Evolutionary conservation across 202 grass and related monocot genomes (phyloP).

Genomic region (Saccharum hybrid): DNA sequence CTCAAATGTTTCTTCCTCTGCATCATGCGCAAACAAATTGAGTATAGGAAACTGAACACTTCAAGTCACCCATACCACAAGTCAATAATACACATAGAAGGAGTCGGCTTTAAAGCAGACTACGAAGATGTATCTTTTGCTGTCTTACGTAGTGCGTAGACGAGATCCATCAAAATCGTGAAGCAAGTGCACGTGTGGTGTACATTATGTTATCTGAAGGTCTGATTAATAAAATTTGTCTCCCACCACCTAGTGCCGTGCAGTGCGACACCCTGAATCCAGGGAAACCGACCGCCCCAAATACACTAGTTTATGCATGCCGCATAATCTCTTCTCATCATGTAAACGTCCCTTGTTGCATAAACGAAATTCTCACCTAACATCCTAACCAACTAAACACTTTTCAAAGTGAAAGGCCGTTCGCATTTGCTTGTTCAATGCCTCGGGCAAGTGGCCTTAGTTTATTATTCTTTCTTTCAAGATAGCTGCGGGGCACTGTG

Average conservation of each 20-base stretch:
- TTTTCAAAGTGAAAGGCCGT: conserved; percentile 20
- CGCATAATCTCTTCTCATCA: conserved; percentile 11
- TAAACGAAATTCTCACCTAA: conserved; percentile 35
- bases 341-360: not conserved
- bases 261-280: conserved; percentile 44
- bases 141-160: not conserved
- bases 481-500: conserved; percentile 4
- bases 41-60: not conserved
- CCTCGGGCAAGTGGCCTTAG: conserved; percentile 17
- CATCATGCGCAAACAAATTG: not conserved
- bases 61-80: not conserved
- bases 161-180: conserved; percentile 47
- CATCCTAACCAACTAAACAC: conserved; percentile 23
- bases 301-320: conserved; percentile 27
- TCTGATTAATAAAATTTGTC: conserved; percentile 31
- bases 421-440: conserved; percentile 15
- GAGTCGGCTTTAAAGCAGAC: not conserved
- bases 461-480: conserved; percentile 22
- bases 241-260: conserved; percentile 38
- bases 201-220: conserved; percentile 33
- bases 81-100: not conserved
- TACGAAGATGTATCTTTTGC: not conserved
- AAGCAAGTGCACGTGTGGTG: conserved; percentile 48
- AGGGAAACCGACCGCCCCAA: conserved; percentile 37
- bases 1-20: not conserved